Conservation (phyloP, 2,329 filamentous ascomycete species). For the Sporothrix schenckii region DNA sequence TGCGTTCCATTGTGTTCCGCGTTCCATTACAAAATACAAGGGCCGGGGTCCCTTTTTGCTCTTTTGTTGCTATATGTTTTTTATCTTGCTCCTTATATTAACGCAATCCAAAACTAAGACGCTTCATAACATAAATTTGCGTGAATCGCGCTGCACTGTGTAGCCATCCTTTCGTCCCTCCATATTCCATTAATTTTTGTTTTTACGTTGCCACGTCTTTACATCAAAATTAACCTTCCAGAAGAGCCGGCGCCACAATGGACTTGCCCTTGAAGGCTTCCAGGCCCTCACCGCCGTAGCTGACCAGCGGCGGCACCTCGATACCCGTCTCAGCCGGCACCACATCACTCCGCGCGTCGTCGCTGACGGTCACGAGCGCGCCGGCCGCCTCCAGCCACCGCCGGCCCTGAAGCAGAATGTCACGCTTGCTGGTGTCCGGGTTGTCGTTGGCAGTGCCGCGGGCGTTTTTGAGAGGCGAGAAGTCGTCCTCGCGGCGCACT, state of each 20-base stretch:
- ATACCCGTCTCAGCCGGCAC: slow-evolving; percentile 67
- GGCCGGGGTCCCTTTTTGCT: neutral
- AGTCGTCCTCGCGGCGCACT: slow-evolving; percentile 95
- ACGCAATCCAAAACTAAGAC: slow-evolving; percentile 2
- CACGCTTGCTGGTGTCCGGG: slow-evolving; percentile 85
- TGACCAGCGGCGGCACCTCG: slow-evolving; percentile 89
- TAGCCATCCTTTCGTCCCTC: neutral
- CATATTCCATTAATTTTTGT: neutral
- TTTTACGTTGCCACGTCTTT: neutral
- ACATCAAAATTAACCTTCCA: slow-evolving; percentile 44
- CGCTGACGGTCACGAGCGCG: slow-evolving; percentile 61
- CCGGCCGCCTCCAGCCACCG: slow-evolving; percentile 83
- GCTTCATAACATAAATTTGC: neutral
- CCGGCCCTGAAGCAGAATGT: slow-evolving; percentile 88
- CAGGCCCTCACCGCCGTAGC: slow-evolving; percentile 74
- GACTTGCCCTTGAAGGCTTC: slow-evolving; percentile 58
- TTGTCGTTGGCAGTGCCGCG: slow-evolving; percentile 86
- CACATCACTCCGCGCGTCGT: slow-evolving; percentile 51
- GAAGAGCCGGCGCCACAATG: slow-evolving; percentile 56
- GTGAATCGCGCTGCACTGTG: neutral
- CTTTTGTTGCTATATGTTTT: neutral
- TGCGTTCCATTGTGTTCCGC: neutral
- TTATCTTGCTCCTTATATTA: neutral
- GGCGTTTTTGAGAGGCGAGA: slow-evolving; percentile 93
- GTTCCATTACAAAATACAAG: neutral